Evolutionary conservation across 139 green algal species (phyloP), one percentile per base, ranked within the genome.

Genomic region (Chlorella sp.): DNA sequence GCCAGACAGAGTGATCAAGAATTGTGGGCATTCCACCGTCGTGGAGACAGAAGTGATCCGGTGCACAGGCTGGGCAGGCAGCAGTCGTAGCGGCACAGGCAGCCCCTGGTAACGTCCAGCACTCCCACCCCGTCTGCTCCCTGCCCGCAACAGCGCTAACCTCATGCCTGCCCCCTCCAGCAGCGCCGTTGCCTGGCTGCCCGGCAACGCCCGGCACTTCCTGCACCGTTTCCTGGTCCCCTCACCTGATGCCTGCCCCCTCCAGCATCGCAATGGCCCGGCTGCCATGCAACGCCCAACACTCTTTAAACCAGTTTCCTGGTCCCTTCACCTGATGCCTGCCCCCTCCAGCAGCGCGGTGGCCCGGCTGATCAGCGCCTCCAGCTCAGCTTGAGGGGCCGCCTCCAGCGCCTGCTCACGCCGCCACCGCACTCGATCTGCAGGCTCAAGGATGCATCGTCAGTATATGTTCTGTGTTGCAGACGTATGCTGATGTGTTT

Each of bases 371-470:
- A 92, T 71, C 39, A 92, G 75, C 30, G 90, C 75, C 66, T 92
- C 90, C 15, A 92, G 40, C 83, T 92, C 85, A 60, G 53, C 83
- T 64, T 80, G 84, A 40, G n/a, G 60, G n/a, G 91, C 87, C 26
- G 71, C 24, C 7, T 68, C n/a, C 30, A 87, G 40, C 75, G 73
- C 86, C 78, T 79, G 60, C 48, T 86, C 71, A 5, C 75, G 69
- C 76, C 40, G 77, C 86, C 86, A 86, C 36, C 60, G 53, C 36
- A 90, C 24, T 28, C 76, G 76, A 34, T 83, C 73, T 89, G 73
- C 73, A 84, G 40, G 34, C 18, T 0, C 48, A 57, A 9, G 48
- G 26, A 37, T 19, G 39, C 79, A 86, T n/a, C 32, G 42, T 81
- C 9, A 37, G 61, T 15, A n/a, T n/a, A n/a, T n/a, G n/a, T n/a